Evolutionary conservation across 2,329 filamentous ascomycete genomes (phyloP).

Genomic region (Teratosphaeria nubilosa): DNA sequence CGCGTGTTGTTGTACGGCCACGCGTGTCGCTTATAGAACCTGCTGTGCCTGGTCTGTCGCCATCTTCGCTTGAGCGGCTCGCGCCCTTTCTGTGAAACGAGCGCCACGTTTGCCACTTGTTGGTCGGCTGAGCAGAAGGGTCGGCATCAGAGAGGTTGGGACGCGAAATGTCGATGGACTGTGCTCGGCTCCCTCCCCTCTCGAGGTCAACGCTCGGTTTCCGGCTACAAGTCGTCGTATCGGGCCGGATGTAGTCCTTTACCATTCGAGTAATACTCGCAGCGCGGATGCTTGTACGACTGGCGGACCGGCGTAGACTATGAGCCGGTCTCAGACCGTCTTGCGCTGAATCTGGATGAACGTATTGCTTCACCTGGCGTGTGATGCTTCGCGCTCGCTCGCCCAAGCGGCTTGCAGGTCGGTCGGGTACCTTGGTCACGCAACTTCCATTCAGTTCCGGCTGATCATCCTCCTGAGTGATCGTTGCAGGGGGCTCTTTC

Average conservation of each 20-base stretch:
- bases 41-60: conserved; percentile 3
- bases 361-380: conserved; percentile 31
- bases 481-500: not conserved
- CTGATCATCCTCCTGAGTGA: not conserved
- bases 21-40: conserved; percentile 3
- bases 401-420: not conserved
- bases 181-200: conserved; percentile 9
- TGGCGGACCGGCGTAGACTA: not conserved
- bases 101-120: conserved; percentile 6
- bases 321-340: not conserved
- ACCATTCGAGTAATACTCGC: conserved; percentile 18
- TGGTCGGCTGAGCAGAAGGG: not conserved
- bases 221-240: conserved; percentile 12
- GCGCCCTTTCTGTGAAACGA: conserved; percentile 3
- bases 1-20: conserved; percentile 1
- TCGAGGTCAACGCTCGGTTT: conserved; percentile 17
- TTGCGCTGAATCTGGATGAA: conserved; percentile 16
- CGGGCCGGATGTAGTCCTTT: conserved; percentile 33
- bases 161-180: conserved; percentile 16
- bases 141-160: conserved; percentile 12
- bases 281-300: conserved; percentile 3
- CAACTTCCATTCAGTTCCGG: not conserved
- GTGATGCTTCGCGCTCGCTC: conserved; percentile 2
- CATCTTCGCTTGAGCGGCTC: conserved; percentile 1
- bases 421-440: not conserved